Base-by-base conservation (phyloP, 2,329 filamentous ascomycete genomes). In the Claviceps pusilla region DNA sequence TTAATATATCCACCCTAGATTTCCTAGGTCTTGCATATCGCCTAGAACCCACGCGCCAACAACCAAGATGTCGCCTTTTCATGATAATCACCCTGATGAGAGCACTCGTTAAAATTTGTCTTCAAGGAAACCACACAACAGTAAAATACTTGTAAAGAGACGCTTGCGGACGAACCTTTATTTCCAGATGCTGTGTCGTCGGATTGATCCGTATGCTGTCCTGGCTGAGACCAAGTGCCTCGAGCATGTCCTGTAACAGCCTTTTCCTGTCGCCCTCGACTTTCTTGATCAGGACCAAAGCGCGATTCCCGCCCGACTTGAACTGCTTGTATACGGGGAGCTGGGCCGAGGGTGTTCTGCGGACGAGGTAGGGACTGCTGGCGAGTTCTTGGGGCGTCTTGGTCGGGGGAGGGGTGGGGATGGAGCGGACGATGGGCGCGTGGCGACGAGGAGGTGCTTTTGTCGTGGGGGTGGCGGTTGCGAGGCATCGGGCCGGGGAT, bases 301-400 rank as follows among this genome's bases (percentile, higher is more conserved):
- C 80, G 64, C 83, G 76, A 59, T 87, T 93, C 14, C 88, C 87
- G 52, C 89, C 89, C 12, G 81, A 76, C 72, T 87, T 90, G 59
- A 71, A 73, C 59, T 82, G 75, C 16, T 82, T 74, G 71, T 97
- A 98, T 48, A 97, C 78, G 29, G 88, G 82, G 3, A 93, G 73
- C 59, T 88, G 81, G 50, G 82, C 79, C 42, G 79, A 83, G 1
- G 75, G 71, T 3, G 88, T 91, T 57, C 89, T 84, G 52, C 75
- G 74, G 59, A 97, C 77, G 62, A 83, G 77, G 73, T 89, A 95
- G 11, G 80, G 77, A 29, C 61, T 55, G 12, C 58, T 51, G 12
- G 59, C 58, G 12, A 70, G 61, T 50, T 69, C 60, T 41, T 66
- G 61, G 9, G 56, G 50, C 0, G 66, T 62, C 53, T 66, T 68